phyloP scores from a whole-genome alignment of 257 asterid genomes.

The Sherardia arvensis region DNA sequence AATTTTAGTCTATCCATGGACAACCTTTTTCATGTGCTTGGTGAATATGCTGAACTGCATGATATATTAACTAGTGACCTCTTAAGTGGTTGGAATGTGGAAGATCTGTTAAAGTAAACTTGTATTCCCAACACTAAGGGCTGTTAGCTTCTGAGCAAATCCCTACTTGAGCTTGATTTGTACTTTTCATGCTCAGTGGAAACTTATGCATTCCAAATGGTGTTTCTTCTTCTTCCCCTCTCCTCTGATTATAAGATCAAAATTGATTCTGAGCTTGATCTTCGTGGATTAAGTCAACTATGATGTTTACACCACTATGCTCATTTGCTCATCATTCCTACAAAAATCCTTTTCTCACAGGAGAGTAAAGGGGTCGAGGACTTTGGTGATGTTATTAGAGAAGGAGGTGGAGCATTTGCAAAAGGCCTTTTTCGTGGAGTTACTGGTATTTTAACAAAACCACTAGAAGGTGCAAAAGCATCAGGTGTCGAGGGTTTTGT shows the following conservation, averaged over 20 bases:
- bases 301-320: not conserved
- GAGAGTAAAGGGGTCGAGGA: constrained; percentile 97
- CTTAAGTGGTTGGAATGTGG: not conserved
- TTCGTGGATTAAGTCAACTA: not conserved
- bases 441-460: constrained; percentile 95
- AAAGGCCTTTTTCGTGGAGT: constrained; percentile 96
- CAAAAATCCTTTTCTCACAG: constrained; percentile 23
- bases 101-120: not conserved
- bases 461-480: constrained; percentile 98
- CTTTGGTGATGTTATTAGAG: constrained; percentile 93
- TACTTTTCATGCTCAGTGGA: no score
- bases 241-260: not conserved
- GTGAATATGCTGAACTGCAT: not conserved
- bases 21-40: constrained; percentile 4
- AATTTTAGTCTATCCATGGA: no score
- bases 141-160: not conserved
- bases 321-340: not conserved
- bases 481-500: constrained; percentile 99
- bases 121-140: not conserved
- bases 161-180: not conserved
- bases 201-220: no score
- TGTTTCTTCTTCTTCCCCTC: not conserved
- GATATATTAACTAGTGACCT: not conserved
- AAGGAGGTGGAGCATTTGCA: constrained; percentile 98
- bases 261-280: not conserved